Conservation (phyloP, 2,329 filamentous ascomycete species). For the Hymenoscyphus occultus region DNA sequence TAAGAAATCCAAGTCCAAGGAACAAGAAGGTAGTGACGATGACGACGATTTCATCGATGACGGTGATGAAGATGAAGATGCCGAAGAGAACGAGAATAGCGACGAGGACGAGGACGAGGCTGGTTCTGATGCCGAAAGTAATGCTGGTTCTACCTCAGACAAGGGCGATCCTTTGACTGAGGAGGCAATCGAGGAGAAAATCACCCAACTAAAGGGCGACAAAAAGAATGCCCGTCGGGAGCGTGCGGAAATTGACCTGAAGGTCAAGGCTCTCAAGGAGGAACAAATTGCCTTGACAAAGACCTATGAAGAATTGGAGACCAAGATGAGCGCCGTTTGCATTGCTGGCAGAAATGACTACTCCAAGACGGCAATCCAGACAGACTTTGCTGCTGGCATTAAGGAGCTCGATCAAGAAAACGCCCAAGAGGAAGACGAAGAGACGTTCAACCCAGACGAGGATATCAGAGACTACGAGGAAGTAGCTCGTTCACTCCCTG, state of each 20-base stretch:
- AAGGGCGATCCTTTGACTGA: slow-evolving; percentile 40
- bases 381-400: slow-evolving; percentile 58
- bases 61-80: slow-evolving; percentile 34
- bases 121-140: slow-evolving; percentile 28
- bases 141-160: slow-evolving; percentile 16
- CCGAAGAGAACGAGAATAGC: slow-evolving; percentile 31
- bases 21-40: slow-evolving; percentile 26
- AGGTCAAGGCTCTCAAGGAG: slow-evolving; percentile 41
- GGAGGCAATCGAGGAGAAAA: slow-evolving; percentile 41
- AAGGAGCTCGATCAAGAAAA: slow-evolving; percentile 57
- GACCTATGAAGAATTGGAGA: slow-evolving; percentile 35
- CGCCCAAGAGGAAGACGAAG: slow-evolving; percentile 50
- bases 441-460: slow-evolving; percentile 52
- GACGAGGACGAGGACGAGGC: slow-evolving; percentile 24
- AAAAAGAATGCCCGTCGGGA: slow-evolving; percentile 43
- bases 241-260: slow-evolving; percentile 26
- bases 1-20: slow-evolving; percentile 12
- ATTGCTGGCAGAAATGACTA: slow-evolving; percentile 56
- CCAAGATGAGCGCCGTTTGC: slow-evolving; percentile 40
- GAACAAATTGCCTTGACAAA: slow-evolving; percentile 36
- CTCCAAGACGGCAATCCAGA: slow-evolving; percentile 51
- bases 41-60: slow-evolving; percentile 35
- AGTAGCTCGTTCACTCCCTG: slow-evolving; percentile 53
- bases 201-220: slow-evolving; percentile 42
- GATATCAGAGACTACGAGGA: slow-evolving; percentile 56